Evolutionary conservation across 139 green algal species (phyloP).

Genomic region (Microglena sp.): DNA sequence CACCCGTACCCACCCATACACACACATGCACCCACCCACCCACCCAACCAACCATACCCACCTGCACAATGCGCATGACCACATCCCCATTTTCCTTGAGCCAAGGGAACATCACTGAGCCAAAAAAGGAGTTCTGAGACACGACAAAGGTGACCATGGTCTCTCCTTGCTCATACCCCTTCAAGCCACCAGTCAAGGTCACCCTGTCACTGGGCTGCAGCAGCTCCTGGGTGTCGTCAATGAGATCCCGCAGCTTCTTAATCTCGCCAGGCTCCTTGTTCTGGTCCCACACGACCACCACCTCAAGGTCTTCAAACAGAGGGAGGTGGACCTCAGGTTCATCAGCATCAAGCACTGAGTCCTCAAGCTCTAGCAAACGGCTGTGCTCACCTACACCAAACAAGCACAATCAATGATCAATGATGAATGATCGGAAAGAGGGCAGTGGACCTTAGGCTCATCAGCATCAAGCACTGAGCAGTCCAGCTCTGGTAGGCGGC

Average conservation of each 20-base stretch:
- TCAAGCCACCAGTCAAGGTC: background rate
- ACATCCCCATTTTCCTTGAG: background rate
- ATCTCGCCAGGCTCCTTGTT: background rate
- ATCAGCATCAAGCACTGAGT: background rate
- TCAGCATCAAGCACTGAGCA: background rate
- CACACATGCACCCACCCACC: no score
- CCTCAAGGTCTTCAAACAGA: background rate
- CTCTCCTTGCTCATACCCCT: background rate
- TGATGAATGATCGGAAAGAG: background rate
- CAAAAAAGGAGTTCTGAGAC: background rate
- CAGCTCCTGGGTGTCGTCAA: background rate
- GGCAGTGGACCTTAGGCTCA: background rate
- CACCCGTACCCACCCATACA: no score
- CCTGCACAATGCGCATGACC: background rate
- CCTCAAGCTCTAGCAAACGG: no score
- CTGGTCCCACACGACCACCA: background rate
- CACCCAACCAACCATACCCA: no score
- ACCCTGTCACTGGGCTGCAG: no score
- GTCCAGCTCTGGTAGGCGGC: no score
- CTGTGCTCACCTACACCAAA: no score
- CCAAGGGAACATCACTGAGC: background rate
- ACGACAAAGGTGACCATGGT: slow-evolving; percentile 1
- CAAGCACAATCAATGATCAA: no score
- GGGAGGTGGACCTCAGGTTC: background rate
- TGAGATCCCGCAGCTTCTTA: background rate